Evolutionary conservation across 1,139 yeast genomes (phyloP), one percentile per base, ranked within the genome.

Genomic region (Nakaseomyces sp.): DNA sequence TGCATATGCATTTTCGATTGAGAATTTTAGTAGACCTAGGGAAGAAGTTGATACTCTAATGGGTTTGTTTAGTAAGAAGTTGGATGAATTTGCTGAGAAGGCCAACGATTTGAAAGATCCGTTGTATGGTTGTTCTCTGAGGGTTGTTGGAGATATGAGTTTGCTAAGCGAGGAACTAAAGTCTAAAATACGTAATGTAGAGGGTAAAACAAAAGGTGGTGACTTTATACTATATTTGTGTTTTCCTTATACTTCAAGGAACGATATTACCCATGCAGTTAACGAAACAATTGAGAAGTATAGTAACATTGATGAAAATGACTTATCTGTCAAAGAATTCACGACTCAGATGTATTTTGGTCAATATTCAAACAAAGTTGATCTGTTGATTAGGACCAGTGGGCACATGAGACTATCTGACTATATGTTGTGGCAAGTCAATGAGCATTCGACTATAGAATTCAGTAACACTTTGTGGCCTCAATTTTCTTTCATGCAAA

Each of bases 1-100:
- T 0, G 93, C 91, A 13, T 91, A 83, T 69, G 97, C 97, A 35
- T 91, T 91, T 65, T 84, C 95, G 10, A 87, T 91, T 52, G 98
- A 91, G 59, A 91, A 91, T 66, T 91, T 89, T 70, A 85, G 82
- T 58, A 73, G 98, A 51, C 77, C 86, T 46, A 70, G 74, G 44
- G 76, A 76, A 48, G 98, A 89, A 63, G 93, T 89, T 29, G 79
- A 81, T 44, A 76, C 84, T 66, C 70, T 88, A 51, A 87, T 87
- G 88, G 81, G 77, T 40, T 70, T 88, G 52, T 87, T 93, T 46
- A 76, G 83, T 53, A 72, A 72, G 46, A 81, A 81, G 55, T 74
- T 91, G 50, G 61, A 63, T 24, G 55, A 61, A 26, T 60, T 61
- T 42, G 57, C 60, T 2, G 40, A 44, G 4, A 50, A 55, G 37